Evolutionary conservation across 768 basidiomycete genomes (phyloP).

Genomic region (Suillus tomentosus): DNA sequence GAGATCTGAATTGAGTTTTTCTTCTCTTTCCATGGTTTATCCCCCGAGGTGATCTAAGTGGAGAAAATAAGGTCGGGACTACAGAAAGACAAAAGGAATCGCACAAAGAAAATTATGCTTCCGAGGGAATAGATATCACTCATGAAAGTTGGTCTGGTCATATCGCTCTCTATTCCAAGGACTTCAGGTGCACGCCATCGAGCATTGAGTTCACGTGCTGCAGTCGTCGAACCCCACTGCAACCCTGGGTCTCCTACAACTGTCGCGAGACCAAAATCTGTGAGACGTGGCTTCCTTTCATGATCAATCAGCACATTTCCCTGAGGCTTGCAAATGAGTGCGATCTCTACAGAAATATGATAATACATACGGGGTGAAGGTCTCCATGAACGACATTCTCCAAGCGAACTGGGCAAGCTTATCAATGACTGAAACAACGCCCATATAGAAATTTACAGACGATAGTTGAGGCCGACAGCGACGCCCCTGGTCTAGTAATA

Average conservation of each 20-base stretch:
- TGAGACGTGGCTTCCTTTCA: conserved; percentile 36
- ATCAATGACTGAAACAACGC: neutral
- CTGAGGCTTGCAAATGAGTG: conserved; percentile 1
- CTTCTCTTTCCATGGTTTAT: neutral
- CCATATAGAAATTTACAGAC: conserved; percentile 13
- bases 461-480: conserved; percentile 14
- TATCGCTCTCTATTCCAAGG: conserved; percentile 25
- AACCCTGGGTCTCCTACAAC: conserved; percentile 35
- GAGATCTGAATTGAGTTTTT: neutral
- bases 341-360: neutral
- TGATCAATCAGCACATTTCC: conserved; percentile 20
- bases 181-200: conserved; percentile 44
- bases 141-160: conserved; percentile 5
- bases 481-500: conserved; percentile 16
- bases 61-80: neutral
- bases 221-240: conserved; percentile 25
- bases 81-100: neutral
- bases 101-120: conserved; percentile 22
- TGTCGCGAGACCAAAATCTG: conserved; percentile 49
- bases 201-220: conserved; percentile 37
- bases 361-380: conserved; percentile 14
- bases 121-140: conserved; percentile 45
- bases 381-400: conserved; percentile 20
- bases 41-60: neutral
- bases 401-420: conserved; percentile 16